Evolutionary conservation across 192 early-diverging fungal genomes (phyloP), one percentile per base, ranked within the genome.

Genomic region (Backusella luteola): DNA sequence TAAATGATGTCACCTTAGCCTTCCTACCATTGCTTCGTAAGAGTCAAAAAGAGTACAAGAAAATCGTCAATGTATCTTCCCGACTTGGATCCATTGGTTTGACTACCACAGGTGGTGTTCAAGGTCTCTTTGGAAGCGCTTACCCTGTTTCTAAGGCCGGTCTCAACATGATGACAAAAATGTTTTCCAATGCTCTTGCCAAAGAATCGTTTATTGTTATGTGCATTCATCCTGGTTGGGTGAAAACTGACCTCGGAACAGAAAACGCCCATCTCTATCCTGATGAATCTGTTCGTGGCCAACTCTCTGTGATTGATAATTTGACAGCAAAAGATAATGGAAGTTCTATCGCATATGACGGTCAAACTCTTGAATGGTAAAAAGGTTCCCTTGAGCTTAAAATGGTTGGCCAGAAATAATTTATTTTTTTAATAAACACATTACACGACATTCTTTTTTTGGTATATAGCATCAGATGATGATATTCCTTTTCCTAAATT

Each of bases 61-160:
- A 73, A n/a, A 79, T 83, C 15, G 32, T 74, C 71, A 83, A 79
- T 21, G 76, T 83, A 15, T 79, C 77, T 38, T 83, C 81, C 14
- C 73, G 63, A 39, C 66, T 83, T 39, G 81, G 81, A 12, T 83
- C 81, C 14, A 35, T 66, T 39, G 56, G 32, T 17, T 19, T 29
- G 12, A 0, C 23, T 8, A 38, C 19, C 0, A 35, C 32, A 17
- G 12, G 34, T 23, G 59, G 35, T 39, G 0, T 56, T 17, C 12
- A 21, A 26, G 78, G 72, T 11, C 15, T 36, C 15, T 26, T 67
- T 29, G 73, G 35, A 6, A 32, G 67, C 21, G 59, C 69, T 49
- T 80, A 80, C 19, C 21, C 44, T 46, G 79, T 76, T 36, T 75
- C 73, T 21, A 80, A 80, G 66, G 69, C 74, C 23, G 79, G 42